phyloP scores from a whole-genome alignment of 1,284 basidiomycete genomes.

The Paramarasmius palmivorus region DNA sequence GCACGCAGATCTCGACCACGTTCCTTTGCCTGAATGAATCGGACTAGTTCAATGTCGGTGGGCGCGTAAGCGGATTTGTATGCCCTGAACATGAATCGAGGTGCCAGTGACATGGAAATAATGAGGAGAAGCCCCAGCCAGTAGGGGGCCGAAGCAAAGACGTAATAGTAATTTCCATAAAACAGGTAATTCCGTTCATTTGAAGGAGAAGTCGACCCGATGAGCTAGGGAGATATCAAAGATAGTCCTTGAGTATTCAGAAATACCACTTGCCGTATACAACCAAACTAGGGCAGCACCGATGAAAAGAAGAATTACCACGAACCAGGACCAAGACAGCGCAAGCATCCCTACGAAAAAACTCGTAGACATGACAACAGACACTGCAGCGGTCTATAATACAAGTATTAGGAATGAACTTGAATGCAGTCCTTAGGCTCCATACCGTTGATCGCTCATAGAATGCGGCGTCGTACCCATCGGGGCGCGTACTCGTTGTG shows the following conservation, averaged over 20 bases:
- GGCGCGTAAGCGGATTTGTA: constrained; percentile 75
- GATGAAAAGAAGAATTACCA: constrained; percentile 81
- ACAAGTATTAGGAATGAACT: not conserved
- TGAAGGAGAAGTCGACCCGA: constrained; percentile 81
- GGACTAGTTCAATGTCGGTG: constrained; percentile 84
- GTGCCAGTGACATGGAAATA: constrained; percentile 72
- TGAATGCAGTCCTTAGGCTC: not conserved
- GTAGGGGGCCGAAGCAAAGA: constrained; percentile 88
- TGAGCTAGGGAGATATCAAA: constrained; percentile 44
- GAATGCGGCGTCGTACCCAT: constrained; percentile 80
- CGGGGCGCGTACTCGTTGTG: constrained; percentile 70
- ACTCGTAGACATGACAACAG: constrained; percentile 83
- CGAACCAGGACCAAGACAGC: constrained; percentile 91
- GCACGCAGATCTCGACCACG: constrained; percentile 48
- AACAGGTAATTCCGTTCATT: constrained; percentile 69
- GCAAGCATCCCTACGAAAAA: constrained; percentile 91
- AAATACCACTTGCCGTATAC: no score
- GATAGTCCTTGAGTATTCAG: no score
- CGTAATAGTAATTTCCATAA: constrained; percentile 78
- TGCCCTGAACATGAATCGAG: constrained; percentile 79
- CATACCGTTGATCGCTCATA: constrained; percentile 88
- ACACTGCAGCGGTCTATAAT: constrained; percentile 77
- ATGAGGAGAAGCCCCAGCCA: constrained; percentile 83
- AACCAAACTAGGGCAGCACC: constrained; percentile 76
- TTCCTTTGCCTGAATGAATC: constrained; percentile 61